Conservation (phyloP, 805 yeast genomes). For the Saccharomycopsis javanensis region DNA sequence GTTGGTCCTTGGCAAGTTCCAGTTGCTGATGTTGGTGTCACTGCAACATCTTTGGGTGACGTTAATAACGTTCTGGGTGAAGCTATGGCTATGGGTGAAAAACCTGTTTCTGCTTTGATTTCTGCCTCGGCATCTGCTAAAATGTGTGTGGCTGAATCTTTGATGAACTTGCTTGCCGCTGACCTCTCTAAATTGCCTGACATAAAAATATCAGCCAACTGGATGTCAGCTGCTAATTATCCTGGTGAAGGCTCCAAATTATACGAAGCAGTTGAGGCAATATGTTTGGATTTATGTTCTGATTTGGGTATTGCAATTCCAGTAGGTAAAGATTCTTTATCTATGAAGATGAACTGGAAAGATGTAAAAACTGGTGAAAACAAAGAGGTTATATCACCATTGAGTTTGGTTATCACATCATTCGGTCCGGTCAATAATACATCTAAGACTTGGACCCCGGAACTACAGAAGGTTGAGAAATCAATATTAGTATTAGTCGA, state of each 20-base stretch:
- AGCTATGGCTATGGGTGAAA: conserved; percentile 96
- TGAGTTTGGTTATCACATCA: conserved; percentile 84
- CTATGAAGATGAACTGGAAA: conserved; percentile 98
- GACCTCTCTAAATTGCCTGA: conserved; percentile 66
- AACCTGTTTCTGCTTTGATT: conserved; percentile 81
- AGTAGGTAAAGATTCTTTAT: conserved; percentile 98
- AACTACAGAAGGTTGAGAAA: conserved; percentile 43
- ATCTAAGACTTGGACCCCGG: conserved; percentile 92
- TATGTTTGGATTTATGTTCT: conserved; percentile 91
- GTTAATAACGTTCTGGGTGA: conserved; percentile 75
- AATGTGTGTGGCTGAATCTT: conserved; percentile 91
- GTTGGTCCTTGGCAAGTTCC: conserved; percentile 99
- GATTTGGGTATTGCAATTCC: conserved; percentile 87
- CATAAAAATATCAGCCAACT: conserved; percentile 88
- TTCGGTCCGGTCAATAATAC: conserved; percentile 83
- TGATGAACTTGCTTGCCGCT: conserved; percentile 82
- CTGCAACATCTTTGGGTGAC: conserved; percentile 81
- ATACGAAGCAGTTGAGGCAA: conserved; percentile 94
- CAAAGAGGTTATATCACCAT: conserved; percentile 91
- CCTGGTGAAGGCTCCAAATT: conserved; percentile 91
- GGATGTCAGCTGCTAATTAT: conserved; percentile 98
- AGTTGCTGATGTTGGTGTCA: conserved; percentile 96
- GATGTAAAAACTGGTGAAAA: conserved; percentile 27
- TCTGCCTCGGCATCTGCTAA: conserved; percentile 88
- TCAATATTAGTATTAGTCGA: conserved; percentile 73